Percentiles rank a stretch among this genome's conserved stretches.
Evolutionary conservation across 2,329 filamentous ascomycete species (phyloP).

Genomic region (Colletotrichum truncatum): DNA sequence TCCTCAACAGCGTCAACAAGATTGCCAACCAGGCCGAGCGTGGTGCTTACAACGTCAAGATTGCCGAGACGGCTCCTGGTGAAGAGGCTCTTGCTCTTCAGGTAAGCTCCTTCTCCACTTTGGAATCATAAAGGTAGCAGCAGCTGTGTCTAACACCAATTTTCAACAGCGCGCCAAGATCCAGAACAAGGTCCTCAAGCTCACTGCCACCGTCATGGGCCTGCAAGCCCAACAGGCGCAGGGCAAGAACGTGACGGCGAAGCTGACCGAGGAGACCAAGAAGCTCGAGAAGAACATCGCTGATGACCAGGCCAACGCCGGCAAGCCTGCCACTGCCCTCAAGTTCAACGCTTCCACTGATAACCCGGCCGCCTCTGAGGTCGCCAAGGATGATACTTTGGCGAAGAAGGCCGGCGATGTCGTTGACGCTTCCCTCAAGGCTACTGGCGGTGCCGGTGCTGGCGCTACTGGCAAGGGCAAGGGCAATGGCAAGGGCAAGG

Average conservation of each 20-base stretch:
- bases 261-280: constrained; percentile 55
- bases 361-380: constrained; percentile 19
- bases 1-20: constrained; percentile 59
- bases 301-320: constrained; percentile 55
- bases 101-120: constrained; percentile 34
- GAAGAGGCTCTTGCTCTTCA: constrained; percentile 57
- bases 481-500: background rate
- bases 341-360: constrained; percentile 31
- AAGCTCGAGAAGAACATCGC: constrained; percentile 64
- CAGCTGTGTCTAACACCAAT: background rate
- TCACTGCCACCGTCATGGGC: constrained; percentile 59
- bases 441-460: background rate
- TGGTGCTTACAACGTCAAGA: constrained; percentile 62
- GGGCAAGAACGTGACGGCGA: constrained; percentile 53
- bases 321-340: constrained; percentile 49
- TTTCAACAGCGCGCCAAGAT: constrained; percentile 58
- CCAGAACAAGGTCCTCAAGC: constrained; percentile 69
- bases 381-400: constrained; percentile 13
- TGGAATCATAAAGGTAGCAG: background rate
- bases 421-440: constrained; percentile 7
- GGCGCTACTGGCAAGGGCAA: background rate
- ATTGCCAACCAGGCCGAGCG: constrained; percentile 63
- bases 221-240: constrained; percentile 61
- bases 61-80: constrained; percentile 53
- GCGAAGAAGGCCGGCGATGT: constrained; percentile 15